These are phyloP conservation scores for Adansonia digitata DNA, from an alignment of 345 rosid genomes.

Conservation along the genomic window DNA sequence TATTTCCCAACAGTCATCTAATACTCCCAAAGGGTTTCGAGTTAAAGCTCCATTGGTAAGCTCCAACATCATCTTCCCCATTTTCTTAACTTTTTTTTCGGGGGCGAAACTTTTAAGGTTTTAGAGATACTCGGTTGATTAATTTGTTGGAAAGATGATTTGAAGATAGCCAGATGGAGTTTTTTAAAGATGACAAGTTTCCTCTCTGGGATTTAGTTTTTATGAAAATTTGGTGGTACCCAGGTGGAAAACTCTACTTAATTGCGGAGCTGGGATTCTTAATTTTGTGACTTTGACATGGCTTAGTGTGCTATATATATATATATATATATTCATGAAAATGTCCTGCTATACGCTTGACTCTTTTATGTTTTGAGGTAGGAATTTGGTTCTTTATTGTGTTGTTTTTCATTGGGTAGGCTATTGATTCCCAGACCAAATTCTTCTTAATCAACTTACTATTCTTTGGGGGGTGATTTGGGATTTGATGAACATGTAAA, in stretches of 20 bases:
- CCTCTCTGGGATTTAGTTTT: background rate
- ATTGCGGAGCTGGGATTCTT: background rate
- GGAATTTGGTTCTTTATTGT: background rate
- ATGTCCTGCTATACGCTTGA: too few relatives aligned
- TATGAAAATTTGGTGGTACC: background rate
- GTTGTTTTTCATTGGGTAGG: background rate
- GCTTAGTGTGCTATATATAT: background rate
- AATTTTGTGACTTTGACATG: background rate
- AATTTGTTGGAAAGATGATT: constrained; percentile 13
- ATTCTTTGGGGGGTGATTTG: background rate
- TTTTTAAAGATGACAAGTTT: background rate
- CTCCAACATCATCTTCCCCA: background rate
- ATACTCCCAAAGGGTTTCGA: constrained; percentile 50
- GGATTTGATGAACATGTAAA: background rate
- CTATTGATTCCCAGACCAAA: background rate
- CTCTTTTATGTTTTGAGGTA: constrained; percentile 4
- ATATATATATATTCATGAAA: too few relatives aligned
- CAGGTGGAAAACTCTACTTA: background rate
- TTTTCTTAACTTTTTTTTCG: background rate
- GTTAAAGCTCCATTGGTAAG: constrained; percentile 82
- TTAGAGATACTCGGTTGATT: constrained; percentile 4
- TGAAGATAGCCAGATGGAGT: background rate
- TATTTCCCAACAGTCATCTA: constrained; percentile 45
- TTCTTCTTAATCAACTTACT: background rate
- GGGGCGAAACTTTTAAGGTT: too few relatives aligned